Evolutionary conservation across 306 rosid species (phyloP), one percentile per base, ranked within the genome.

Genomic region (Oxytropis ochrocephala): DNA sequence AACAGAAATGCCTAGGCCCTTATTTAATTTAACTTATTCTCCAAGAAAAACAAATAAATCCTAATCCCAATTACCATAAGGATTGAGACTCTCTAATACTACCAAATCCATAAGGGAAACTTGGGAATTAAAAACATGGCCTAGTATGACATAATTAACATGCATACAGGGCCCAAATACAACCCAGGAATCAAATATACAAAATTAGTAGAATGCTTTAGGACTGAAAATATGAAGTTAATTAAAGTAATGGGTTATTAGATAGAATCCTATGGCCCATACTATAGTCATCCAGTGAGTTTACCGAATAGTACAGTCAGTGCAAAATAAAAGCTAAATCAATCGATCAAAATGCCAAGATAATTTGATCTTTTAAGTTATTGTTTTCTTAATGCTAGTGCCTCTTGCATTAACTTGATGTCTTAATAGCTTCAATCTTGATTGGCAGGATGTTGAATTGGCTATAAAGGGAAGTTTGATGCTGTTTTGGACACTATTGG

Each of bases 401-500:
- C 35, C 41, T 69, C 49, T 61, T 61, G 59, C 48, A n/a, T 32
- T 51, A 30, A 69, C 62, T 38, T 72, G 54, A 14, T 66, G 33
- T n/a, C 70, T 72, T 13, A 27, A 44, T 65, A 74, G 44, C 53
- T 41, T 74, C 53, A 8, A 24, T 70, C 64, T 74, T 62, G 56
- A 60, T 66, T 67, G 57, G 55, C 83, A 94, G 99, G 87, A 83
- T 67, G 75, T 81, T 50, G 97, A 86, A 60, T 59, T 77, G 77
- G 75, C 80, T 75, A 84, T 94, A 75, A 87, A 74, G 99, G 97
- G 51, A 91, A 81, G 77, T 94, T 94, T 43, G 97, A 91, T 73
- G 97, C 95, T 42, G 99, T 94, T 60, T 85, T 94, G 81, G 99
- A 94, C 74, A 94, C 99, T 16, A 94, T 91, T 82, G 99, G 99